Percentiles rank a stretch among this genome's conserved stretches.
These are phyloP conservation scores for Oryza longistaminata DNA, from an alignment of 176 grass and related monocot species.

Conservation along the genomic window DNA sequence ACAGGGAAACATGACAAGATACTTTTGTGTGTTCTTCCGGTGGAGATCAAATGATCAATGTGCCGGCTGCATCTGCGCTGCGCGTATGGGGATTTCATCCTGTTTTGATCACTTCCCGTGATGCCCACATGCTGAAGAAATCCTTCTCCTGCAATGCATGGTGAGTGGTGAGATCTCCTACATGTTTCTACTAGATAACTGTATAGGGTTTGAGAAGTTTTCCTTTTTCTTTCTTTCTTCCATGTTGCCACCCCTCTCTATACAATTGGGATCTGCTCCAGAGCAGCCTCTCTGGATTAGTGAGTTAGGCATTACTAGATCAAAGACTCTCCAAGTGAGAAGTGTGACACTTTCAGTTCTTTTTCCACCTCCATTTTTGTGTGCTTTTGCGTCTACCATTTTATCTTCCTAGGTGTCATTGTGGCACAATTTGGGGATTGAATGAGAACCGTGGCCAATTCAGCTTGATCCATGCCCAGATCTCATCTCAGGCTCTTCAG, in stretches of 20 bases:
- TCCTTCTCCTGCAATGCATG: slow-evolving; percentile 5
- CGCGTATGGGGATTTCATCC: slow-evolving; percentile 6
- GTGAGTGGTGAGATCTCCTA: slow-evolving; percentile 29
- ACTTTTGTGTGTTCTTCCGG: slow-evolving; percentile 22
- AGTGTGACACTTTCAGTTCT: background rate
- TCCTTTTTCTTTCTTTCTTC: slow-evolving; percentile 1
- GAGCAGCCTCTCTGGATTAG: slow-evolving; percentile 32
- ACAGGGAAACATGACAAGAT: slow-evolving; percentile 38
- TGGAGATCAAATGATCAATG: slow-evolving; percentile 39
- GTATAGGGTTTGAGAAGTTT: slow-evolving; percentile 22
- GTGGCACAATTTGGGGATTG: slow-evolving; percentile 28
- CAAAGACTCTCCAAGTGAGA: slow-evolving; percentile 7
- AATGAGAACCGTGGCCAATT: background rate
- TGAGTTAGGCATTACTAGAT: slow-evolving; percentile 15
- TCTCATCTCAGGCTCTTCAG: background rate
- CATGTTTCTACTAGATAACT: slow-evolving; percentile 38
- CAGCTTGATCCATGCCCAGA: background rate
- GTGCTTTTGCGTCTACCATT: background rate
- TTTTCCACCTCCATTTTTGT: background rate
- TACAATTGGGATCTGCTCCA: slow-evolving; percentile 31
- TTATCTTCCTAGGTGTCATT: slow-evolving; percentile 11
- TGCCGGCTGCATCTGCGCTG: background rate
- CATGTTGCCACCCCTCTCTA: slow-evolving; percentile 5
- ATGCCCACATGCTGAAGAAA: slow-evolving; percentile 9
- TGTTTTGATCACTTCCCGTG: slow-evolving; percentile 8